Evolutionary conservation across 768 basidiomycete species (phyloP).

Genomic region (Trametes maxima): DNA sequence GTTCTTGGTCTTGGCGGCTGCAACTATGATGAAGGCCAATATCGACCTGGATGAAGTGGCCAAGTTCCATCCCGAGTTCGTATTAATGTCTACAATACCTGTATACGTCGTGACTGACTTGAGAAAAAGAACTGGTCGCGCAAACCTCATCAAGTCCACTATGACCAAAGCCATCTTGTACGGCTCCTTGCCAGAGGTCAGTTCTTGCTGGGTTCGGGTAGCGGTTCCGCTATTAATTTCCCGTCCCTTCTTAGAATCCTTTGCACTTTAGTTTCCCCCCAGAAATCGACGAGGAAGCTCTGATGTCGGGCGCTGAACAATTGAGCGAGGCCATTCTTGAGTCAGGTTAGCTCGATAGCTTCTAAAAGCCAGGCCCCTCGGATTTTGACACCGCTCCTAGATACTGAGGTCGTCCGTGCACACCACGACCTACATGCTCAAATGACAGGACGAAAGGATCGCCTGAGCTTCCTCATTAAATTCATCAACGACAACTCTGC

Average conservation of each 20-base stretch:
- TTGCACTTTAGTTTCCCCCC: slow-evolving; percentile 81
- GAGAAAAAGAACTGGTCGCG: slow-evolving; percentile 57
- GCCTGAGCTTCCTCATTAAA: slow-evolving; percentile 81
- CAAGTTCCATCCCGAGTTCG: slow-evolving; percentile 66
- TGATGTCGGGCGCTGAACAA: slow-evolving; percentile 80
- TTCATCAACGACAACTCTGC: slow-evolving; percentile 90
- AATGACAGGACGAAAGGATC: slow-evolving; percentile 69
- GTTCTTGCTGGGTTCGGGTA: slow-evolving; percentile 1
- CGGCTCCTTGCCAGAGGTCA: slow-evolving; percentile 64
- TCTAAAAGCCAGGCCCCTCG: no score
- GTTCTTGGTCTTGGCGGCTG: slow-evolving; percentile 64
- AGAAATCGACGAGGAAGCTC: slow-evolving; percentile 72
- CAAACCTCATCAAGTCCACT: slow-evolving; percentile 72
- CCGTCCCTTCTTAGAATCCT: slow-evolving; percentile 55
- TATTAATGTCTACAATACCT: slow-evolving; percentile 1
- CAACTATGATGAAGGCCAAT: slow-evolving; percentile 66
- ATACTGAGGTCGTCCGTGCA: slow-evolving; percentile 65
- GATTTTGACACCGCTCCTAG: not conserved
- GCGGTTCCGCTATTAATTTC: not conserved
- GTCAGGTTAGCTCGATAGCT: slow-evolving; percentile 54
- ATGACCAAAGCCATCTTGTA: slow-evolving; percentile 86
- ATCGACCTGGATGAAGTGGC: slow-evolving; percentile 64
- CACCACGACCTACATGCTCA: slow-evolving; percentile 84
- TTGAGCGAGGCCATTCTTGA: slow-evolving; percentile 70
- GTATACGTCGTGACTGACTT: not conserved